Base-by-base conservation (phyloP, 805 yeast species). In the Allodekkera sacchari region DNA sequence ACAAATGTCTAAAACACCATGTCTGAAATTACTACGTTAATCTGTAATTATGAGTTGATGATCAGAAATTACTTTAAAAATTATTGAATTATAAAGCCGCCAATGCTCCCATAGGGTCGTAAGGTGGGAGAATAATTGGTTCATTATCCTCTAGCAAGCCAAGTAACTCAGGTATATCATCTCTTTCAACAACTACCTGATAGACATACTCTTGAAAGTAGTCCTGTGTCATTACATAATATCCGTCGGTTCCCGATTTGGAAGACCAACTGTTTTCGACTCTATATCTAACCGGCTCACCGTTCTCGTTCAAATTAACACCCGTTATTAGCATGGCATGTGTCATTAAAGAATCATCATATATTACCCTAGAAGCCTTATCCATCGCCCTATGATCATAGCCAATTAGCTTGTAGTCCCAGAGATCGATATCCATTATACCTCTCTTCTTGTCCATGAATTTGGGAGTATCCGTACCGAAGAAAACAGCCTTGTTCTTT, bases 281-380 rank as follows among this genome's bases (percentile, higher is more conserved):
- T 47, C 77, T 65, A 67, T 81, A 79, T 42, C 84, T 66, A 18
- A 71, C 57, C 18, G 85, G 83, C 36, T 64, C 61, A 6, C 77
- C 78, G 14, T 58, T 47, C 10, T 65, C 72, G 40, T 78, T 84
- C 22, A 84, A 60, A 53, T 83, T 87, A 28, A 82, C 89, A 21
- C 77, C 95, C 9, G 85, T 77, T 47, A 84, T 72, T 14, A 77
- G 68, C 95, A 84, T 84, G 19, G 95, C 95, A 49, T 84, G 95
- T 10, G 94, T 84, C 92, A 84, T 83, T 41, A 74, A 61, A 16
- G 87, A 77, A 41, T 83, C 76, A 36, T 74, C 75, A 42, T 79
- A 76, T 36, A 64, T 58, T 38, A 84, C 74, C 41, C 94, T 65
- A 31, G 84, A 77, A 15, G 74, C 74, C 61, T 84, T 84, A 30